Percentiles rank a stretch among this genome's conserved stretches.
phyloP scores from a whole-genome alignment of 352 stramenopile species.

The Blastocystis sp. region DNA sequence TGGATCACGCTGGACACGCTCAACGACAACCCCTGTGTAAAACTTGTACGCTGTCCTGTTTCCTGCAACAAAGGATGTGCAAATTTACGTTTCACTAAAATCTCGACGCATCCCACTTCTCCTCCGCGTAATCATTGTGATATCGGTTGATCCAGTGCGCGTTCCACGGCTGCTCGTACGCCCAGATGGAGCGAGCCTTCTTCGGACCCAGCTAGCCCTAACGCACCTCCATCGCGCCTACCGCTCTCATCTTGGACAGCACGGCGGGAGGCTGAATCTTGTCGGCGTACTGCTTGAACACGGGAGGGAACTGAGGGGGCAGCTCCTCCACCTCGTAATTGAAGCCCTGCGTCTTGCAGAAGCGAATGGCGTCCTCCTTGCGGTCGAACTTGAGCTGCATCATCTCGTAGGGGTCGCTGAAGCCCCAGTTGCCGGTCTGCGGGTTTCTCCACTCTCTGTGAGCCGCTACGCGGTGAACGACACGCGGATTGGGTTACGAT shows the following conservation, averaged over 20 bases:
- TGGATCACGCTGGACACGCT: not conserved
- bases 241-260: slow-evolving; percentile 62
- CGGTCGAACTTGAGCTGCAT: slow-evolving; percentile 67
- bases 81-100: slow-evolving; percentile 61
- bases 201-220: slow-evolving; percentile 59
- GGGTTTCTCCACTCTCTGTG: slow-evolving; percentile 53
- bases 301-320: slow-evolving; percentile 47
- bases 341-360: slow-evolving; percentile 61
- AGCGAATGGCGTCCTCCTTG: slow-evolving; percentile 61
- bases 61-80: too few species aligned
- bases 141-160: slow-evolving; percentile 62
- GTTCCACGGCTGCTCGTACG: slow-evolving; percentile 64
- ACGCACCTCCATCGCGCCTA: not conserved
- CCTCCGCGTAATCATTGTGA: slow-evolving; percentile 44
- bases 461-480: not conserved
- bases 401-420: slow-evolving; percentile 53
- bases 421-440: slow-evolving; percentile 42
- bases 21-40: not conserved
- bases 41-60: too few species aligned
- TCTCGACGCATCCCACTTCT: slow-evolving; percentile 66
- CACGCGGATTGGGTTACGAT: not conserved
- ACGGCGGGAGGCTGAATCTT: slow-evolving; percentile 64
- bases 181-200: slow-evolving; percentile 65
- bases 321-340: slow-evolving; percentile 46
- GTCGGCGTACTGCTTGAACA: slow-evolving; percentile 64